Evolutionary conservation across 805 yeast genomes (phyloP).

Genomic region (Millerozyma miso): DNA sequence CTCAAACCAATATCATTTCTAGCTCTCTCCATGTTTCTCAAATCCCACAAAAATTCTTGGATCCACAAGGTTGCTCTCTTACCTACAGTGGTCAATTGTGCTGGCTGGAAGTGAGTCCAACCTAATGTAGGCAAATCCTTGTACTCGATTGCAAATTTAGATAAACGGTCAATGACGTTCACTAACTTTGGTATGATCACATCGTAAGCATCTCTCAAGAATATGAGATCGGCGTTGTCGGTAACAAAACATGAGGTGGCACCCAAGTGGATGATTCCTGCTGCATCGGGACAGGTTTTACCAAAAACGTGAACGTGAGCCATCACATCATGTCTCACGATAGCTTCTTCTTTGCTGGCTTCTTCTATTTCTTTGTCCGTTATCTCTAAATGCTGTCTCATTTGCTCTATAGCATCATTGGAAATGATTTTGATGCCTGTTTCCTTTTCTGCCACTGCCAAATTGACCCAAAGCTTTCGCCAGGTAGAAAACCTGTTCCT

Average conservation of each 20-base stretch:
- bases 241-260: conserved; percentile 98
- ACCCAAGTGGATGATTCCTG: conserved; percentile 96
- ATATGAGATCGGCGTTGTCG: conserved; percentile 96
- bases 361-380: conserved; percentile 89
- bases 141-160: conserved; percentile 83
- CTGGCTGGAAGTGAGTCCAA: conserved; percentile 99
- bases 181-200: conserved; percentile 90
- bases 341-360: conserved; percentile 92
- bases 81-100: conserved; percentile 97
- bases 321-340: conserved; percentile 98
- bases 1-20: conserved; percentile 94
- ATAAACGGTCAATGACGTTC: conserved; percentile 87
- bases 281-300: conserved; percentile 87
- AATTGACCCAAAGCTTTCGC: conserved; percentile 95
- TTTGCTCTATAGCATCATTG: conserved; percentile 87
- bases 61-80: conserved; percentile 97
- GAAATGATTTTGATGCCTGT: conserved; percentile 81
- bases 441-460: conserved; percentile 93
- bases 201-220: conserved; percentile 93
- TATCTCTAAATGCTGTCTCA: conserved; percentile 71
- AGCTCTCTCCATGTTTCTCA: conserved; percentile 92
- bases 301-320: conserved; percentile 98
- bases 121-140: conserved; percentile 97
- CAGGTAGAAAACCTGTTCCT: conserved; percentile 96
- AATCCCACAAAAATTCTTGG: conserved; percentile 96